These are phyloP conservation scores for Schizothecium vesticola DNA, from an alignment of 495 filamentous ascomycete species.

Conservation along the genomic window DNA sequence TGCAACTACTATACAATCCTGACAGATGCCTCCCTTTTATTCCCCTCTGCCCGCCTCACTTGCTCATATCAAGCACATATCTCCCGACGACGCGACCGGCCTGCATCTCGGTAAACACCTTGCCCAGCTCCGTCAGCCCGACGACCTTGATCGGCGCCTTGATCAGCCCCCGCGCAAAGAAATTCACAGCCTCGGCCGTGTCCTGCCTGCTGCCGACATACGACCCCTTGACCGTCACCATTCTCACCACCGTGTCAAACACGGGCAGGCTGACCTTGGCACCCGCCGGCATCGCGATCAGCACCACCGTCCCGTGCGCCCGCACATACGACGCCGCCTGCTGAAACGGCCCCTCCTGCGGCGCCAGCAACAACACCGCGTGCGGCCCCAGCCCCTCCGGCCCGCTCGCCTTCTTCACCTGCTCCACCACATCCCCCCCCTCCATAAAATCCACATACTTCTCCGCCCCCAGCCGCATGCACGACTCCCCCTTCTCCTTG, in stretches of 20 bases:
- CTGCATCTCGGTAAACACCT: slow-evolving; percentile 67
- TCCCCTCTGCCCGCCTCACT: slow-evolving; percentile 21
- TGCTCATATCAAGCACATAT: slow-evolving; percentile 68
- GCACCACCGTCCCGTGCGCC: slow-evolving; percentile 69
- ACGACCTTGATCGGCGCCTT: slow-evolving; percentile 76
- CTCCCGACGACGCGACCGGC: slow-evolving; percentile 74
- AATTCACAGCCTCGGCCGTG: slow-evolving; percentile 75
- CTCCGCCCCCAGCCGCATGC: slow-evolving; percentile 59
- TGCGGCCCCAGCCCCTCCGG: slow-evolving; percentile 78
- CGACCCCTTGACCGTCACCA: slow-evolving; percentile 84
- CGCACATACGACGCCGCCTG: slow-evolving; percentile 77
- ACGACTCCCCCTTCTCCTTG: slow-evolving; percentile 67
- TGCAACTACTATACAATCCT: neutral
- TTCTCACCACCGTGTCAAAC: slow-evolving; percentile 71
- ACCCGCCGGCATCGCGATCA: slow-evolving; percentile 73
- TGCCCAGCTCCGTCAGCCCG: slow-evolving; percentile 65
- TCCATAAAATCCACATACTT: slow-evolving; percentile 71
- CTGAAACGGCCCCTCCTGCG: slow-evolving; percentile 84
- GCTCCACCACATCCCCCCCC: slow-evolving; percentile 67
- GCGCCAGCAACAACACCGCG: slow-evolving; percentile 77
- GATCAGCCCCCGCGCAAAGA: slow-evolving; percentile 76
- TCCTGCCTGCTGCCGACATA: slow-evolving; percentile 88
- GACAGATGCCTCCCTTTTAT: neutral
- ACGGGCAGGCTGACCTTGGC: slow-evolving; percentile 76
- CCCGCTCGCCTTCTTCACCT: slow-evolving; percentile 66